Evolutionary conservation across 2,329 filamentous ascomycete species (phyloP), one percentile per base, ranked within the genome.

Genomic region (Chaetomiaceae sp.): DNA sequence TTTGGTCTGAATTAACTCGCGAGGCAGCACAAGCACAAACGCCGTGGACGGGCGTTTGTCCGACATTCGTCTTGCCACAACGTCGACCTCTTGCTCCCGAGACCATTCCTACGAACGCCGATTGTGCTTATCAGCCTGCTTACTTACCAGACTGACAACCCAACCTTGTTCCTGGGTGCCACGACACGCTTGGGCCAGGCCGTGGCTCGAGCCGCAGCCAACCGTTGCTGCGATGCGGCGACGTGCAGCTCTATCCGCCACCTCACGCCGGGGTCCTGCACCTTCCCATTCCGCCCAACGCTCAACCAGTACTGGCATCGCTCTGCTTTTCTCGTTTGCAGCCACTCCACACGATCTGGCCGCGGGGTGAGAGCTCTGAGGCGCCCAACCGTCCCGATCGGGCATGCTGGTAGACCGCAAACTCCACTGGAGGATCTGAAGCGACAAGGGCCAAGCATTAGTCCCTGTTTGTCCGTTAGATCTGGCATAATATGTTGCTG

Each of bases 211-310:
- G 42, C 51, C 50, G 54, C 45, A 51, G 46, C 49, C 53, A 56
- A 48, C 55, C 52, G 55, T 49, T 52, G 35, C 53, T 54, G 55
- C 44, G 46, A 50, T 44, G 48, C 56, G 57, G 57, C 22, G 49
- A 53, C 14, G 19, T 52, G 56, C 57, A 58, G 22, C 6, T 9
- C 22, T 58, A 38, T 53, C 55, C 51, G 53, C 42, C 37, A 45
- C 51, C 57, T 53, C 54, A 55, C 42, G 20, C 42, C 48, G 41
- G 42, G 34, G 45, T 29, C 40, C 42, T 48, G 27, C 44, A 24
- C 32, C 32, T 38, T 47, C 18, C 38, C 44, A 35, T 5, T 24
- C 6, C 9, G 22, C 9, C 5, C 22, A 24, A 20, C 37, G 36
- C 20, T 41, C 9, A 24, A 19, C 32, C 34, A 22, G 41, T 11